Percentiles rank a stretch among this genome's conserved stretches.
These are phyloP conservation scores for Cladophialophora exuberans DNA, from an alignment of 2,329 filamentous ascomycete genomes.

Conservation along the genomic window DNA sequence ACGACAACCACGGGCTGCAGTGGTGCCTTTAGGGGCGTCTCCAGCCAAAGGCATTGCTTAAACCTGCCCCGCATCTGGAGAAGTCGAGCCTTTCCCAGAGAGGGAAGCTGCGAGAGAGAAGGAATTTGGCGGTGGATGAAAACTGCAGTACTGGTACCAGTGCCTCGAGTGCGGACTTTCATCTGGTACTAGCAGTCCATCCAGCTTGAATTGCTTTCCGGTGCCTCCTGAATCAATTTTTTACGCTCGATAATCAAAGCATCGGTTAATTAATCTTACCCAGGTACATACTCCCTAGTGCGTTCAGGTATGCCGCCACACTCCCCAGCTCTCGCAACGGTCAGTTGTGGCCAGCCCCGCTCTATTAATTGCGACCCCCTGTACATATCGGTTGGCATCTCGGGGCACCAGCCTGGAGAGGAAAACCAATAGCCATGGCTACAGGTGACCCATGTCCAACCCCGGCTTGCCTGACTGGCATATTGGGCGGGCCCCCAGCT, in stretches of 20 bases:
- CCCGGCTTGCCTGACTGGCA: constrained; percentile 13
- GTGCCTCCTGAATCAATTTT: too few relatives aligned
- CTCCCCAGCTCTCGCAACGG: too few relatives aligned
- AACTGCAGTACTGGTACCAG: neutral
- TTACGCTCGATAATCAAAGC: too few relatives aligned
- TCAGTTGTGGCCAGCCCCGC: constrained; percentile 2
- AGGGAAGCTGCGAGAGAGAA: constrained; percentile 8
- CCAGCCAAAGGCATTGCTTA: neutral
- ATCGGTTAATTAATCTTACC: too few relatives aligned
- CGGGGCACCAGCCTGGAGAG: constrained; percentile 3
- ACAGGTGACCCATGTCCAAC: neutral
- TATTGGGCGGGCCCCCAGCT: constrained; percentile 8
- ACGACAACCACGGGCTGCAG: neutral
- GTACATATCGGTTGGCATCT: too few relatives aligned
- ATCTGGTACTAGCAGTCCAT: too few relatives aligned
- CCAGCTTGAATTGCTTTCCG: too few relatives aligned
- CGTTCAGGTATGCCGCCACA: too few relatives aligned
- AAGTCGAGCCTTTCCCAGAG: neutral
- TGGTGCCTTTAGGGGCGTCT: neutral
- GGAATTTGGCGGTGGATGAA: neutral
- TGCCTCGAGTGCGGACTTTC: too few relatives aligned
- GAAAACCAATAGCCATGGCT: constrained; percentile 1
- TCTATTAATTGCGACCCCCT: neutral
- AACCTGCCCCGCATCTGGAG: constrained; percentile 5
- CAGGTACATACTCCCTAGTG: neutral